phyloP scores from a whole-genome alignment of 352 stramenopile genomes.

The Phytophthora lateralis region DNA sequence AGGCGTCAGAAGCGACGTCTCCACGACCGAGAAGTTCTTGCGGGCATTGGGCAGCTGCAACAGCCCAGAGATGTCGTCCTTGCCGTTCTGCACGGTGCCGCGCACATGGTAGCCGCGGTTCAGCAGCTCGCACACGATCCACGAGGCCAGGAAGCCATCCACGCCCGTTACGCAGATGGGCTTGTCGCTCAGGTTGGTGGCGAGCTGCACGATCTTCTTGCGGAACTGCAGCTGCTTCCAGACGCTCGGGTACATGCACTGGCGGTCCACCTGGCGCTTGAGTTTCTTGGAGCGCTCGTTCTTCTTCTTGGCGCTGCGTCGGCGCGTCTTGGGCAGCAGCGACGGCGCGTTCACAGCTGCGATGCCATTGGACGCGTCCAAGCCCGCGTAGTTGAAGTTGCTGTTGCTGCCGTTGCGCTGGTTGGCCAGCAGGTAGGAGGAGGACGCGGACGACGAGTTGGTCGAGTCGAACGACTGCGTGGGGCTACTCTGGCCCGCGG shows the following conservation, averaged over 20 bases:
- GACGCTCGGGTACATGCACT: slow-evolving; percentile 80
- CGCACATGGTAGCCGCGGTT: slow-evolving; percentile 80
- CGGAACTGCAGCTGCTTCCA: slow-evolving; percentile 85
- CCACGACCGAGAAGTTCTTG: slow-evolving; percentile 87
- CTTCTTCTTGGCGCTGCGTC: slow-evolving; percentile 37
- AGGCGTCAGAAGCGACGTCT: slow-evolving; percentile 87
- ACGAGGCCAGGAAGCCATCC: slow-evolving; percentile 85
- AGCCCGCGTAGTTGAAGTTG: slow-evolving; percentile 25
- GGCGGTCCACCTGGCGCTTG: slow-evolving; percentile 42
- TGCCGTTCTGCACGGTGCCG: slow-evolving; percentile 86
- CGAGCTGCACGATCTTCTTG: slow-evolving; percentile 83
- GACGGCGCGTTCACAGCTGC: slow-evolving; percentile 6
- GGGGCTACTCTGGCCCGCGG: slow-evolving; percentile 23
- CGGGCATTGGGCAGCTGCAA: slow-evolving; percentile 67
- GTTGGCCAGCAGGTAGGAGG: slow-evolving; percentile 33
- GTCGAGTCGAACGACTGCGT: slow-evolving; percentile 45
- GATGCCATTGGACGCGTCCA: slow-evolving; percentile 6
- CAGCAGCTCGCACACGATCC: slow-evolving; percentile 85
- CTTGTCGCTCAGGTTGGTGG: slow-evolving; percentile 74
- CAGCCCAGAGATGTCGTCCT: slow-evolving; percentile 85
- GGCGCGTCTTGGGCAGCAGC: slow-evolving; percentile 30
- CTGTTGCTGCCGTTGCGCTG: slow-evolving; percentile 21
- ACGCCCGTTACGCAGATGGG: slow-evolving; percentile 88
- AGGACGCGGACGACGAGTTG: slow-evolving; percentile 38
- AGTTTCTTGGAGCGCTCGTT: slow-evolving; percentile 31